phyloP scores from a whole-genome alignment of 2,329 filamentous ascomycete genomes.

The Colletotrichum endophyticum region DNA sequence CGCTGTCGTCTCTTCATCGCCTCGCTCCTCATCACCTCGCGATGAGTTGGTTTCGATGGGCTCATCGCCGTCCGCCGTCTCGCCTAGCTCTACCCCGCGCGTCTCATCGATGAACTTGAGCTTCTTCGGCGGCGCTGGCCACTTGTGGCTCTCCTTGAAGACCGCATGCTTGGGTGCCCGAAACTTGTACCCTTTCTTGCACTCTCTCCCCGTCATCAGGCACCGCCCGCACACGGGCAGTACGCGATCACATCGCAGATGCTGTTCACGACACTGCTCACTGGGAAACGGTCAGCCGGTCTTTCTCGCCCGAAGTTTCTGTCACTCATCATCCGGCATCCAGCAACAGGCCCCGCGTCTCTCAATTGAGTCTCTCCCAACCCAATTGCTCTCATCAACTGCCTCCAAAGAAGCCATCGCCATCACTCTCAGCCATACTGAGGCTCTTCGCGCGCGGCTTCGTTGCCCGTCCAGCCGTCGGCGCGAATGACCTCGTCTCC shows the following conservation, averaged over 20 bases:
- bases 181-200: slow-evolving; percentile 24
- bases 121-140: slow-evolving; percentile 13
- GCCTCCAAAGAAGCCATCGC: not conserved
- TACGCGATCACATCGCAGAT: slow-evolving; percentile 45
- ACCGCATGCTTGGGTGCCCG: slow-evolving; percentile 16
- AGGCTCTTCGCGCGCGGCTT: not conserved
- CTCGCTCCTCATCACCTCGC: not conserved
- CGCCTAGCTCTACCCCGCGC: slow-evolving; percentile 10
- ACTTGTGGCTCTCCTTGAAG: slow-evolving; percentile 19
- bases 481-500: slow-evolving; percentile 12
- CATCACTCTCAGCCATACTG: not conserved
- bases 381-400: not conserved
- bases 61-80: not conserved
- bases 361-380: not conserved
- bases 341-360: not conserved
- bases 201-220: slow-evolving; percentile 18
- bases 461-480: not conserved
- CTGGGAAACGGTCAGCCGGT: slow-evolving; percentile 28
- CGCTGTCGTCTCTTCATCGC: not conserved
- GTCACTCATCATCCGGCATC: not conserved
- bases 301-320: not conserved
- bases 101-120: slow-evolving; percentile 21
- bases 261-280: slow-evolving; percentile 51
- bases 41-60: not conserved
- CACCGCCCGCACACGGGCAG: slow-evolving; percentile 21